Conservation (phyloP, 2,329 filamentous ascomycete genomes). For the Talaromyces sp. region DNA sequence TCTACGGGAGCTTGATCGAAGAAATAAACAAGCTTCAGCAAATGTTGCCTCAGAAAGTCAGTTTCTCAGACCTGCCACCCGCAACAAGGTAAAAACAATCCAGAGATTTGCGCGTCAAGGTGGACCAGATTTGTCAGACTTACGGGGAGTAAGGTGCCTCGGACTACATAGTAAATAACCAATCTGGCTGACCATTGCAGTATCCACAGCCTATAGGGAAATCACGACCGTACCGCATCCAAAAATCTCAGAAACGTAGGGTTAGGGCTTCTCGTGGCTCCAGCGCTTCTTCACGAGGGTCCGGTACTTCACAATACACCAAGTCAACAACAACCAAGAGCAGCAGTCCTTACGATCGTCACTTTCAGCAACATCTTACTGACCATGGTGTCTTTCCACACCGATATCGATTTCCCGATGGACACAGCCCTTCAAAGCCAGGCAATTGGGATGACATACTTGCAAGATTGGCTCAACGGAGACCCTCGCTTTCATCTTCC, state of each 20-base stretch:
- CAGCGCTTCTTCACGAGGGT: no score
- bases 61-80: background rate
- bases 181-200: slow-evolving; percentile 3
- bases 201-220: slow-evolving; percentile 6
- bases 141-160: slow-evolving; percentile 6
- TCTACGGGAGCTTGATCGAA: slow-evolving; percentile 6
- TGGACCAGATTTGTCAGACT: slow-evolving; percentile 5
- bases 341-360: background rate
- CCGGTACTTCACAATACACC: background rate
- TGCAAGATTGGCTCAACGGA: background rate
- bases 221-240: background rate
- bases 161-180: background rate
- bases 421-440: background rate
- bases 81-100: background rate
- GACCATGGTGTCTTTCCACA: background rate
- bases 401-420: background rate
- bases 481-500: background rate
- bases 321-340: background rate
- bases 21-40: background rate
- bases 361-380: slow-evolving; percentile 8
- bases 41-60: background rate
- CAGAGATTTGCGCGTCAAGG: slow-evolving; percentile 9
- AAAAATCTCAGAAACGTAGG: background rate
- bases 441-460: background rate
- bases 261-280: background rate